Conservation (phyloP, 306 rosid species). For the Sphenostylis stenocarpa region DNA sequence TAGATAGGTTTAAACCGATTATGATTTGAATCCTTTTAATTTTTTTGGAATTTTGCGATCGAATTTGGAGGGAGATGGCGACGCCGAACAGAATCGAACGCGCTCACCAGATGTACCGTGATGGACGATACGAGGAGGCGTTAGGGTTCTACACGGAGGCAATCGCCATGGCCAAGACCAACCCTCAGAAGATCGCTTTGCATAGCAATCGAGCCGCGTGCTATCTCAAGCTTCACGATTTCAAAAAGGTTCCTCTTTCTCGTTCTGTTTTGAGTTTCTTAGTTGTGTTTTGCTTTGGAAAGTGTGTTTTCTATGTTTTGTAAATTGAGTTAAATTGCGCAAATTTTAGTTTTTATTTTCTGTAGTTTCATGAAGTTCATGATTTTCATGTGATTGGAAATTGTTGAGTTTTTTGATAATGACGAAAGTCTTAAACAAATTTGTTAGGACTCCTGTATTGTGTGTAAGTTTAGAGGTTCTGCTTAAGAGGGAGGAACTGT, state of each 20-base stretch:
- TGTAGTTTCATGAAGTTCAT: neutral
- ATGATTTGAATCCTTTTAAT: neutral
- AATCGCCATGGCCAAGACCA: conserved; percentile 65
- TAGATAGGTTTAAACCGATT: neutral
- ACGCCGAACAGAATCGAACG: conserved; percentile 82
- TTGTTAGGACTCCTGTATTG: neutral
- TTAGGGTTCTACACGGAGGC: conserved; percentile 87
- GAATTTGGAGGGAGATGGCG: conserved; percentile 47
- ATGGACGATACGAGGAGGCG: conserved; percentile 75
- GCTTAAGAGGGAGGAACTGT: conserved; percentile 14
- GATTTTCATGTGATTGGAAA: neutral
- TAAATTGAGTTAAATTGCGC: neutral
- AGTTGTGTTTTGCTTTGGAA: neutral
- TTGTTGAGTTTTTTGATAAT: neutral
- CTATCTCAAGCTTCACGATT: conserved; percentile 81
- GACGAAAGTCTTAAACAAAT: neutral
- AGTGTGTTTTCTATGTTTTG: neutral
- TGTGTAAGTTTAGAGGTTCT: neutral
- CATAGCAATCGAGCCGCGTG: conserved; percentile 96
- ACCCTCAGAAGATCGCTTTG: conserved; percentile 74
- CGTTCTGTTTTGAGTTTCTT: neutral
- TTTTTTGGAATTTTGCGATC: neutral
- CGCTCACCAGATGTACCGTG: conserved; percentile 87
- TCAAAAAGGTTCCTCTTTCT: conserved; percentile 54
- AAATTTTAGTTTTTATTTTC: neutral